Percentiles rank a stretch among this genome's conserved stretches.
Conservation (phyloP, 495 filamentous ascomycete species). For the Halenospora varia region DNA sequence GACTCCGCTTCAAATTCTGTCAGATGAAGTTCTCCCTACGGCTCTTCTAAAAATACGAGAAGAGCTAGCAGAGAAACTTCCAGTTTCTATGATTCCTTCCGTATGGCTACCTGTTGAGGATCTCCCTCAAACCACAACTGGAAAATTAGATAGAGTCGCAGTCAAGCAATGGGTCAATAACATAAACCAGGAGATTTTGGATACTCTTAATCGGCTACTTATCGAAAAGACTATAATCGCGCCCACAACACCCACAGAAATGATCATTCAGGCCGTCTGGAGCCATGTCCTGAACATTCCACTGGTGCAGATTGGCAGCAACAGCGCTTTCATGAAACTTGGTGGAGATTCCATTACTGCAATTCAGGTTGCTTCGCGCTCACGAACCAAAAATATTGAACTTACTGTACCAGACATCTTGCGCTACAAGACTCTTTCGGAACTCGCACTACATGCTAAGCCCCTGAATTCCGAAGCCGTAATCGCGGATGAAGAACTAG, state of each 20-base stretch:
- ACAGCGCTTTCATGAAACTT: constrained; percentile 26
- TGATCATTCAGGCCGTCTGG: constrained; percentile 38
- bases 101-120: neutral
- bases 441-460: neutral
- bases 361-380: constrained; percentile 27
- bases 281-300: constrained; percentile 49
- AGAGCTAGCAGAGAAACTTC: neutral
- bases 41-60: neutral
- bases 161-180: neutral
- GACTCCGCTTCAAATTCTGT: neutral
- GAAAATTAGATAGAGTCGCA: neutral
- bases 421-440: neutral
- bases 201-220: neutral
- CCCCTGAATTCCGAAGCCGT: neutral
- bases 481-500: constrained; percentile 15
- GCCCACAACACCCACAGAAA: constrained; percentile 43
- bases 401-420: constrained; percentile 19
- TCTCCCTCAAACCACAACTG: neutral
- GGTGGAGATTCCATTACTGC: constrained; percentile 37
- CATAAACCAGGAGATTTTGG: neutral
- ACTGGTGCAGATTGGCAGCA: constrained; percentile 13
- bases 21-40: neutral
- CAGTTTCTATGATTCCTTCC: neutral
- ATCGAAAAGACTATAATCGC: constrained; percentile 39
- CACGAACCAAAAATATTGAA: constrained; percentile 11